A percentile compares a stretch with the other conserved stretches of the same genome.
phyloP scores from a whole-genome alignment of 345 rosid genomes.

The Ceriops decandra region DNA sequence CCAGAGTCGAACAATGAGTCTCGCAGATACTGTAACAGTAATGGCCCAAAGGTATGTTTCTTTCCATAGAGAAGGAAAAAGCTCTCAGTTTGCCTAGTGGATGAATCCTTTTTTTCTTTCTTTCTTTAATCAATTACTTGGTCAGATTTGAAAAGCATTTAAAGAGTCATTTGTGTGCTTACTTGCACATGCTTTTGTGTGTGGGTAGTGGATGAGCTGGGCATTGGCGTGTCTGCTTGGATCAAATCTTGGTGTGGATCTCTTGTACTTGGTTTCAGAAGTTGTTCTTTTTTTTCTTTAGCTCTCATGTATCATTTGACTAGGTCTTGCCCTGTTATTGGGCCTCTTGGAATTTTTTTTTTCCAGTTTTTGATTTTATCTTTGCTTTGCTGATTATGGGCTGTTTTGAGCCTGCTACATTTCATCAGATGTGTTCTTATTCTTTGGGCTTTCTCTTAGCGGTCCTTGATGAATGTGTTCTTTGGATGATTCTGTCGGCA shows the following conservation, averaged over 20 bases:
- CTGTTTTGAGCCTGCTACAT: too few species aligned
- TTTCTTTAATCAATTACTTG: background rate
- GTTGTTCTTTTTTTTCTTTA: too few species aligned
- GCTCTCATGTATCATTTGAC: too few species aligned
- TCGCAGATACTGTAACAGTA: slow-evolving; percentile 78
- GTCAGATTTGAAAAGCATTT: background rate
- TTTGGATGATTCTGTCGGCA: too few species aligned
- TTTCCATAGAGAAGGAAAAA: background rate
- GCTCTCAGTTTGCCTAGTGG: background rate
- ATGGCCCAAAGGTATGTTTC: slow-evolving; percentile 80
- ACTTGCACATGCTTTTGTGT: background rate
- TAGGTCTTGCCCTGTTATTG: too few species aligned
- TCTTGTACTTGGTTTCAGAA: background rate
- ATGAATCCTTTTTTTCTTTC: too few species aligned
- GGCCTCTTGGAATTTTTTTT: too few species aligned
- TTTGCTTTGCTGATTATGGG: background rate
- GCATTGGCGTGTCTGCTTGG: background rate
- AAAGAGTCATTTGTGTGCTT: background rate
- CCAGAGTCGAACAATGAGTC: slow-evolving; percentile 75
- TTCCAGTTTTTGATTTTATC: too few species aligned
- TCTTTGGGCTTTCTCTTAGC: too few species aligned
- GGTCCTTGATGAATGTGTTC: too few species aligned
- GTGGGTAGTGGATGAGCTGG: too few species aligned
- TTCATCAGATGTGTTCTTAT: too few species aligned
- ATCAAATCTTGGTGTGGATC: background rate